These are phyloP conservation scores for Fusarium veterinarium DNA, from an alignment of 2,329 filamentous ascomycete genomes.

Conservation along the genomic window DNA sequence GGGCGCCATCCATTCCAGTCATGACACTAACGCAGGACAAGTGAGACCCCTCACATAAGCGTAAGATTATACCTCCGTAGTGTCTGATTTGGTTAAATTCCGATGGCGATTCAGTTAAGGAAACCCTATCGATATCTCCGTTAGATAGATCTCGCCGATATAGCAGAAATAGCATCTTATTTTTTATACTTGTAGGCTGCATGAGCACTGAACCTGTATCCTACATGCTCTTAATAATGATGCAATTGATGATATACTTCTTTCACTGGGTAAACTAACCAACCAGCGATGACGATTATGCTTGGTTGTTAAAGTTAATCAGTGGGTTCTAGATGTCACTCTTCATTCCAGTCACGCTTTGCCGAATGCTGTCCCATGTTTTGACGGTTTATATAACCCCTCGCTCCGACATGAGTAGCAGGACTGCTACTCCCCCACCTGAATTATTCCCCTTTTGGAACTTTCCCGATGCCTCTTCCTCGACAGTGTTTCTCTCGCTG, in stretches of 20 bases:
- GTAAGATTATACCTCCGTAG: background rate
- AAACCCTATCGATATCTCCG: background rate
- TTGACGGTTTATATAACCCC: constrained; percentile 1
- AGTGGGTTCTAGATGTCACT: background rate
- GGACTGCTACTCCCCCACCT: background rate
- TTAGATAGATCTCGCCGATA: background rate
- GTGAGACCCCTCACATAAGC: background rate
- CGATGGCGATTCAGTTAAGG: background rate
- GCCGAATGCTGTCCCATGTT: background rate
- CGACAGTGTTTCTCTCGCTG: constrained; percentile 16
- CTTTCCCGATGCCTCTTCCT: constrained; percentile 10
- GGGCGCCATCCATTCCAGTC: constrained; percentile 18
- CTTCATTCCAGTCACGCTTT: background rate
- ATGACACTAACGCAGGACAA: background rate
- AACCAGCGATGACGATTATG: background rate
- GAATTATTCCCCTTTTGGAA: background rate
- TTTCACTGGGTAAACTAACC: fast-evolving
- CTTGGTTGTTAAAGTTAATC: background rate
- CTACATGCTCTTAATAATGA: no score
- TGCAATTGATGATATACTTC: fast-evolving
- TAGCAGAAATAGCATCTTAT: background rate
- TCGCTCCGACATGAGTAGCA: background rate
- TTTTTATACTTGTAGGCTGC: background rate
- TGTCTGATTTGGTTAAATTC: background rate
- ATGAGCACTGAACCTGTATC: no score